These are phyloP conservation scores for Luffa aegyptiaca DNA, from an alignment of 306 rosid genomes.

Conservation along the genomic window DNA sequence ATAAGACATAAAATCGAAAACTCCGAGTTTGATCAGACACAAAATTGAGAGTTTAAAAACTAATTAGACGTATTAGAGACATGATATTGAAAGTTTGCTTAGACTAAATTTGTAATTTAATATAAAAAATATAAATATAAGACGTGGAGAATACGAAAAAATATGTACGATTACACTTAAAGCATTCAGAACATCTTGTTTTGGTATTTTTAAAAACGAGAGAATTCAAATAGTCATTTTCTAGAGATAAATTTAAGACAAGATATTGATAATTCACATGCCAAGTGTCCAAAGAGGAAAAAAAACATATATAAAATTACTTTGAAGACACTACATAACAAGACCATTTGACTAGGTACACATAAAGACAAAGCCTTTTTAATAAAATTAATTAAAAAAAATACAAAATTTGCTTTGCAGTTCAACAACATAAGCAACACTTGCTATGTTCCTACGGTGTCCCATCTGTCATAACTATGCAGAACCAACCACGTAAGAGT, in stretches of 20 bases:
- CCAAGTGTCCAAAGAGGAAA: background rate
- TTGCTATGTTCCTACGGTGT: constrained; percentile 11
- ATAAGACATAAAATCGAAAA: too few relatives aligned
- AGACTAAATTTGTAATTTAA: too few relatives aligned
- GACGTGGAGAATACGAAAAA: background rate
- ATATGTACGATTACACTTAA: background rate
- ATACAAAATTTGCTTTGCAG: constrained; percentile 4
- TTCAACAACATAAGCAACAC: constrained; percentile 4
- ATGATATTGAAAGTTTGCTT: too few relatives aligned
- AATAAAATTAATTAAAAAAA: background rate
- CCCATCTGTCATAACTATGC: constrained; percentile 2
- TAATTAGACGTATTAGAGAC: too few relatives aligned
- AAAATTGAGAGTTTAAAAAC: too few relatives aligned
- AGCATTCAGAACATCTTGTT: background rate
- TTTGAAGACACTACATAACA: background rate
- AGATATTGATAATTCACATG: background rate
- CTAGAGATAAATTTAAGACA: background rate
- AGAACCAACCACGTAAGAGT: background rate
- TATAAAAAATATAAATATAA: background rate
- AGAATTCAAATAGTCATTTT: background rate
- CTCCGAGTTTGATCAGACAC: too few relatives aligned
- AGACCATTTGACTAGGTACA: background rate
- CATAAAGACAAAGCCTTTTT: background rate
- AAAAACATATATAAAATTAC: background rate
- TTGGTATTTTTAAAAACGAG: background rate